Evolutionary conservation across 768 basidiomycete genomes (phyloP).

Genomic region (Tricholoma matsutake): DNA sequence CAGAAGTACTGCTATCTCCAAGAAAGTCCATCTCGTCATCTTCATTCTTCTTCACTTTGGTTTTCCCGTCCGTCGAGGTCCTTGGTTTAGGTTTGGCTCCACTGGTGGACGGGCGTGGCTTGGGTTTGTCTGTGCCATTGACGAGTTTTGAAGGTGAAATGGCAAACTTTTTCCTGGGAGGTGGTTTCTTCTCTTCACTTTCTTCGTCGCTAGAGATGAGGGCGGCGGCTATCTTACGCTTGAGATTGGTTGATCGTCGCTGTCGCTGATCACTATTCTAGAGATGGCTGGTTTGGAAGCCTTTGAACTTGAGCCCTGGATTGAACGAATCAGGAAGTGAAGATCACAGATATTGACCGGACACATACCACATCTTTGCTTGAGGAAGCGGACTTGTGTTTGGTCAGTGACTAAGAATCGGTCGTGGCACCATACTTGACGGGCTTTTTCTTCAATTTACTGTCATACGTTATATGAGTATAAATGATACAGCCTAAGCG

Average conservation of each 20-base stretch:
- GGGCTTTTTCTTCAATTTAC: conserved; percentile 4
- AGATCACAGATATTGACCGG: not conserved
- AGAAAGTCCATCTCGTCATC: conserved; percentile 22
- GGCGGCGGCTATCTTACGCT: conserved; percentile 30
- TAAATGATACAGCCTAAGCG: not conserved
- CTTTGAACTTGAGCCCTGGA: not conserved
- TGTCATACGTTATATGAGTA: not conserved
- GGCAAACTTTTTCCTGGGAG: conserved; percentile 41
- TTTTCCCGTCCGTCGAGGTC: conserved; percentile 12
- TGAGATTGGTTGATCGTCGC: conserved; percentile 23
- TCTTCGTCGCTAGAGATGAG: conserved; percentile 40
- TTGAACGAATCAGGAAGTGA: not conserved
- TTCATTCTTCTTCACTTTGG: conserved; percentile 24
- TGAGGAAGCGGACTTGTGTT: not conserved
- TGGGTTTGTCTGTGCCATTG: conserved; percentile 9
- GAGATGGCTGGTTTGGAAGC: not conserved
- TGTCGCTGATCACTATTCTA: conserved; percentile 13
- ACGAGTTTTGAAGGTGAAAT: conserved; percentile 10
- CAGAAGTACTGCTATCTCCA: conserved; percentile 9
- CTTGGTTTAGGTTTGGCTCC: conserved; percentile 21
- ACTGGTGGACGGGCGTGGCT: conserved; percentile 13
- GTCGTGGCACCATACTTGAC: not conserved
- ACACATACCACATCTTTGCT: not conserved
- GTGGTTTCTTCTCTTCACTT: conserved; percentile 28
- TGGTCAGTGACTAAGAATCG: not conserved